These are phyloP conservation scores for Penicillium freii DNA, from an alignment of 2,329 filamentous ascomycete species.

Conservation along the genomic window DNA sequence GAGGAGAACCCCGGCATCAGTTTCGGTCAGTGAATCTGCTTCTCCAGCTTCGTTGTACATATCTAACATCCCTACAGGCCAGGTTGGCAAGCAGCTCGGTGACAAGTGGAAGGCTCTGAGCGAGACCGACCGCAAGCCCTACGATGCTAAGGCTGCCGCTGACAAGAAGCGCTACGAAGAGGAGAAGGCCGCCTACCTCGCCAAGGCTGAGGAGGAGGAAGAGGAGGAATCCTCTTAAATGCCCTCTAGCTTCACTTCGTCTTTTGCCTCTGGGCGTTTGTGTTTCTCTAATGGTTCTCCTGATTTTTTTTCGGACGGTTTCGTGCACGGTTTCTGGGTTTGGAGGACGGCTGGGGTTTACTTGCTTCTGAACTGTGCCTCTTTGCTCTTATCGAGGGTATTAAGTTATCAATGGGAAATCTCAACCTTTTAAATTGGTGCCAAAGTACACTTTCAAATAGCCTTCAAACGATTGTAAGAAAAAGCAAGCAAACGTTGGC, in stretches of 20 bases:
- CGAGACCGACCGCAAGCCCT: conserved; percentile 88
- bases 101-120: conserved; percentile 97
- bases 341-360: conserved; percentile 22
- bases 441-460: background rate
- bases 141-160: conserved; percentile 91
- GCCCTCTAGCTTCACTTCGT: conserved; percentile 22
- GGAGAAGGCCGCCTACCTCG: conserved; percentile 88
- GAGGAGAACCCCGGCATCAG: conserved; percentile 97
- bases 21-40: conserved; percentile 63
- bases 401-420: conserved; percentile 28
- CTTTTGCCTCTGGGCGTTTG: conserved; percentile 37
- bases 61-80: conserved; percentile 54
- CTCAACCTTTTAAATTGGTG: conserved; percentile 22
- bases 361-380: conserved; percentile 35
- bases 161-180: conserved; percentile 99
- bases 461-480: background rate
- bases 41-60: background rate
- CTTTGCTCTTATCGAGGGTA: conserved; percentile 31
- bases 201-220: conserved; percentile 57
- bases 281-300: conserved; percentile 32
- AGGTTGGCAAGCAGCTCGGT: conserved; percentile 96
- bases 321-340: conserved; percentile 32
- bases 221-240: conserved; percentile 51
- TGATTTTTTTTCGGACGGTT: conserved; percentile 32
- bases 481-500: background rate